These are phyloP conservation scores for Scytalidium lignicola DNA, from an alignment of 2,329 filamentous ascomycete species.

Conservation along the genomic window DNA sequence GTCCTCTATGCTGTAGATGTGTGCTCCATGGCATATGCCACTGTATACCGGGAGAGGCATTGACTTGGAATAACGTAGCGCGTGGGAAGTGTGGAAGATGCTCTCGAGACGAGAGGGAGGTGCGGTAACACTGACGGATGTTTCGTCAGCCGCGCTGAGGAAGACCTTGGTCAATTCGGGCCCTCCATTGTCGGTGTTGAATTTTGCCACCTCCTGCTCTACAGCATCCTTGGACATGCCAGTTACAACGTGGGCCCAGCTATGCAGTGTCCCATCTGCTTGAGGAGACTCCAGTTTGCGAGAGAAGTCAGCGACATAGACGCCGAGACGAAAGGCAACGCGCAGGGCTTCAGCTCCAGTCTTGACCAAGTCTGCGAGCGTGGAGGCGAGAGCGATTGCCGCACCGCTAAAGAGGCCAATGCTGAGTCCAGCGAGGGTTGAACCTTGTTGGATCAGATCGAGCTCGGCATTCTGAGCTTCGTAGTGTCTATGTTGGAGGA, in stretches of 20 bases:
- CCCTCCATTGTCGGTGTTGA: too few relatives aligned
- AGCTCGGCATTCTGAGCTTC: too few relatives aligned
- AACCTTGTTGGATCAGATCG: too few relatives aligned
- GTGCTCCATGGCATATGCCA: conserved; percentile 19
- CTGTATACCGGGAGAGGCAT: conserved; percentile 4
- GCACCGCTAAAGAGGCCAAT: conserved; percentile 23
- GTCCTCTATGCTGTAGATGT: conserved; percentile 14
- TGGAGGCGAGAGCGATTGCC: conserved; percentile 18
- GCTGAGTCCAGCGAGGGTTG: conserved; percentile 15
- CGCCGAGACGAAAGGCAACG: conserved; percentile 20
- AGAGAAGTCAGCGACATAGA: conserved; percentile 1
- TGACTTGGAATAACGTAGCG: not conserved
- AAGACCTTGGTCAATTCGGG: too few relatives aligned
- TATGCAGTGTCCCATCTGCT: not conserved
- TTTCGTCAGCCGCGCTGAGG: too few relatives aligned
- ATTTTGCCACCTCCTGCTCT: too few relatives aligned
- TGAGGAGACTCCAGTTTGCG: not conserved
- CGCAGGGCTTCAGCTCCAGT: conserved; percentile 18
- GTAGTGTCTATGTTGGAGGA: too few relatives aligned
- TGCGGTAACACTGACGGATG: too few relatives aligned
- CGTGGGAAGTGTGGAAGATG: too few relatives aligned
- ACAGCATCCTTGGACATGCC: too few relatives aligned
- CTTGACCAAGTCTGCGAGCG: conserved; percentile 17
- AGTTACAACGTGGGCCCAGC: too few relatives aligned
- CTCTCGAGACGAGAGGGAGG: too few relatives aligned